A percentile compares a stretch with the other conserved stretches of the same genome.
Conservation (phyloP, 2,329 filamentous ascomycete species). For the Amauroascus verrucosus region DNA sequence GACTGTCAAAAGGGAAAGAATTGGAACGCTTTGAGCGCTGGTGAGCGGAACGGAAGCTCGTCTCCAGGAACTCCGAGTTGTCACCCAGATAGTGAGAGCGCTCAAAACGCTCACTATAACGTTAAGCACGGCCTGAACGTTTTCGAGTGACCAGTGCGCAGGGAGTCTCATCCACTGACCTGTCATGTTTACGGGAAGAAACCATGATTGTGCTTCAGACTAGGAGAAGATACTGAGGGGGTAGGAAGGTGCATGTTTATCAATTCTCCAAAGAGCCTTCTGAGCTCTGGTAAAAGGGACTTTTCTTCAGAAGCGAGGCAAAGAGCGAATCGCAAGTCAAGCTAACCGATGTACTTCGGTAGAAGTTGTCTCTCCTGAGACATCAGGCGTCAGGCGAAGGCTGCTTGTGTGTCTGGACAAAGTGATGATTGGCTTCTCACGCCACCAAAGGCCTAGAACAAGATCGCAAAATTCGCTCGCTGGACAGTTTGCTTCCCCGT, state of each 20-base stretch:
- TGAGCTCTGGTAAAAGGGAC: too few relatives aligned
- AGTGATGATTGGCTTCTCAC: too few relatives aligned
- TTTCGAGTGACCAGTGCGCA: not conserved
- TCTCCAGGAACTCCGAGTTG: not conserved
- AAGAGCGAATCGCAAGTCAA: too few relatives aligned
- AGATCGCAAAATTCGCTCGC: too few relatives aligned
- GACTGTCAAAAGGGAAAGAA: not conserved
- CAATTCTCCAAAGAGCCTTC: too few relatives aligned
- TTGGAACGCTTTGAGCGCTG: not conserved
- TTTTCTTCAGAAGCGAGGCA: too few relatives aligned
- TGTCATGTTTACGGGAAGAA: not conserved
- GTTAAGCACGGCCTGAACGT: not conserved
- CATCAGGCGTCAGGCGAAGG: too few relatives aligned
- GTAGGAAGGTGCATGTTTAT: not conserved
- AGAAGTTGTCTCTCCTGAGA: too few relatives aligned
- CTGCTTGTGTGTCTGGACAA: too few relatives aligned
- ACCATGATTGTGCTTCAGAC: not conserved
- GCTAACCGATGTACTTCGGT: too few relatives aligned
- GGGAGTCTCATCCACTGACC: not conserved
- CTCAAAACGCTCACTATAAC: not conserved
- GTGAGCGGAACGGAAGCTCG: not conserved
- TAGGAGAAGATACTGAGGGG: not conserved
- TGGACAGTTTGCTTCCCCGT: too few relatives aligned
- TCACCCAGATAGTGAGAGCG: not conserved
- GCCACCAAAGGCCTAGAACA: too few relatives aligned